Evolutionary conservation across 345 rosid genomes (phyloP).

Genomic region (Fremontodendron californicum): DNA sequence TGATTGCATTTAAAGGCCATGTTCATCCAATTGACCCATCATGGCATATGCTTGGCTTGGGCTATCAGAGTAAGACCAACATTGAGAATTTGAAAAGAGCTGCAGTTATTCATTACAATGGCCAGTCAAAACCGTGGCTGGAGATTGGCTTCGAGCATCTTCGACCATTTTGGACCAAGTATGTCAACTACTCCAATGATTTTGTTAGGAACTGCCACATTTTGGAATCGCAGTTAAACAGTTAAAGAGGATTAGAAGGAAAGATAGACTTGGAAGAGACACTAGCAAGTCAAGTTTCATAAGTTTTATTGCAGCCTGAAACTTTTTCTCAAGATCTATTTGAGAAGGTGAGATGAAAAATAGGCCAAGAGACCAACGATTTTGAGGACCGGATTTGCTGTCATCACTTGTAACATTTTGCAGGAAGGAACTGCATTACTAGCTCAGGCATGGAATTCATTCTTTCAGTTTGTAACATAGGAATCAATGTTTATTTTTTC

Average conservation of each 20-base stretch:
- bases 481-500: constrained; percentile 30
- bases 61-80: constrained; percentile 74
- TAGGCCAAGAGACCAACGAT: constrained; percentile 11
- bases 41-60: constrained; percentile 98
- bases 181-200: constrained; percentile 81
- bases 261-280: constrained; percentile 24
- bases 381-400: constrained; percentile 21
- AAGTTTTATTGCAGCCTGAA: constrained; percentile 14
- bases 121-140: constrained; percentile 95
- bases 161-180: constrained; percentile 90
- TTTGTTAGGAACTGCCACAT: constrained; percentile 90
- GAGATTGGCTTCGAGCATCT: constrained; percentile 92
- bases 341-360: constrained; percentile 29
- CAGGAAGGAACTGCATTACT: constrained; percentile 24
- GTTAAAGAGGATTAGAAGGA: constrained; percentile 29
- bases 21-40: constrained; percentile 71
- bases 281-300: constrained; percentile 19
- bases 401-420: constrained; percentile 14
- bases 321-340: constrained; percentile 18
- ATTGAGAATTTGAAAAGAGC: constrained; percentile 62
- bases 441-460: constrained; percentile 35
- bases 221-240: constrained; percentile 53
- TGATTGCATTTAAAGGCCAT: constrained; percentile 86
- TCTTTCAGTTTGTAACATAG: constrained; percentile 45
- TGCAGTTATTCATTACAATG: constrained; percentile 91